Evolutionary conservation across 495 filamentous ascomycete species (phyloP).

Genomic region (Lepidopterella palustris): DNA sequence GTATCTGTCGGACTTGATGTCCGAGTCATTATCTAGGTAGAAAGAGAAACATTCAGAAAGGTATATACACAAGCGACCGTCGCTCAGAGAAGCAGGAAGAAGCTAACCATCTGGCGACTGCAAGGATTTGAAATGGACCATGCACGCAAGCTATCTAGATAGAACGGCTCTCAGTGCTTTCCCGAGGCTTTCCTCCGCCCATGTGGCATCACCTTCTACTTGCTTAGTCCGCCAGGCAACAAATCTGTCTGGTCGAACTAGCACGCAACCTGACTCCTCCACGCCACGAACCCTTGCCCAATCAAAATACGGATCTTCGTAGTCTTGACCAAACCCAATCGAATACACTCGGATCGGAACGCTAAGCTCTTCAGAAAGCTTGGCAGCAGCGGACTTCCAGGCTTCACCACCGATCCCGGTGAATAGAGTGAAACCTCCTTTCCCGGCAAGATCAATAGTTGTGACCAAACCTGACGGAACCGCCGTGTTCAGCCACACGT

Average conservation of each 20-base stretch:
- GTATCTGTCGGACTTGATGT: not conserved
- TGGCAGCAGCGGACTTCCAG: slow-evolving; percentile 45
- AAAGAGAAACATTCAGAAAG: too few species aligned
- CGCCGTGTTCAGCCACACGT: slow-evolving; percentile 48
- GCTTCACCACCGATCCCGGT: slow-evolving; percentile 46
- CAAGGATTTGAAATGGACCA: too few species aligned
- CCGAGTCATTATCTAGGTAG: not conserved
- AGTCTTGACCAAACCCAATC: slow-evolving; percentile 47
- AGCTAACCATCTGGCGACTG: too few species aligned
- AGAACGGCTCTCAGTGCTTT: too few species aligned
- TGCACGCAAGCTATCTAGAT: too few species aligned
- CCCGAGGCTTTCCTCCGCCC: too few species aligned
- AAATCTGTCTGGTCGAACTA: slow-evolving; percentile 27
- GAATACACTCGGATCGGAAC: slow-evolving; percentile 41
- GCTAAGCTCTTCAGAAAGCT: slow-evolving; percentile 30
- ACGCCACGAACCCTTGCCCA: slow-evolving; percentile 44
- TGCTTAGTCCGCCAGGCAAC: not conserved
- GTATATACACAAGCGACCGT: too few species aligned
- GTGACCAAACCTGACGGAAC: slow-evolving; percentile 40
- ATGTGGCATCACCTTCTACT: too few species aligned
- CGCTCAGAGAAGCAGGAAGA: too few species aligned
- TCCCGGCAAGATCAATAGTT: slow-evolving; percentile 48
- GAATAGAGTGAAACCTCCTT: slow-evolving; percentile 44
- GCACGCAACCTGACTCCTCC: slow-evolving; percentile 47
- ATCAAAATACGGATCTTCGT: slow-evolving; percentile 48